Conservation (phyloP, 1,139 yeast species). For the Zygoascus sp. region DNA sequence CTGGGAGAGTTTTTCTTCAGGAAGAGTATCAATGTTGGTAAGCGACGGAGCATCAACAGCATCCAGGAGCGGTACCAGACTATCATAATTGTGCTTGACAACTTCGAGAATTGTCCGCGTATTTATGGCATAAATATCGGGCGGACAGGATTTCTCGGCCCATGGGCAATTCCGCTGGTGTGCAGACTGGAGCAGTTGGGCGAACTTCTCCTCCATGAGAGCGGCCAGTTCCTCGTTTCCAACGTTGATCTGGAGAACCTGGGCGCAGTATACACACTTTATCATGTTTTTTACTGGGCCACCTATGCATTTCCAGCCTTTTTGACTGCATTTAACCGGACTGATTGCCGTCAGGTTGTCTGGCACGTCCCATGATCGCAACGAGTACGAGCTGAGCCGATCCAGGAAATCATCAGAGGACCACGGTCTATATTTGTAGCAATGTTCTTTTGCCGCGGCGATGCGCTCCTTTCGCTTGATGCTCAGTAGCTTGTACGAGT, state of each 20-base stretch:
- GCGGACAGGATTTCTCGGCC: conserved; percentile 4
- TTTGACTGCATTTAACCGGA: conserved; percentile 11
- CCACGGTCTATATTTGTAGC: conserved; percentile 14
- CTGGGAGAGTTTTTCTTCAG: neutral
- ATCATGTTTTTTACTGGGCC: conserved; percentile 7
- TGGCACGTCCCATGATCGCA: conserved; percentile 13
- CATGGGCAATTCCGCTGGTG: conserved; percentile 12
- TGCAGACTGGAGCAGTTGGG: neutral
- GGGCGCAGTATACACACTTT: conserved; percentile 14
- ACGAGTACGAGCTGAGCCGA: conserved; percentile 14
- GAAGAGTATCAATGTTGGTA: neutral
- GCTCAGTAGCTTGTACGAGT: conserved; percentile 4
- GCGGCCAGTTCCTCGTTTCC: conserved; percentile 6
- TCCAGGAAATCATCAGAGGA: conserved; percentile 13
- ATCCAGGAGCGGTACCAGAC: neutral
- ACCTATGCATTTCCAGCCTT: conserved; percentile 13
- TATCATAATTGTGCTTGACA: neutral
- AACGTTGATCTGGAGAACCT: conserved; percentile 3
- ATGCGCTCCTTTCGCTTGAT: neutral
- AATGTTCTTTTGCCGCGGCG: neutral
- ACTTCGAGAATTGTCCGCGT: neutral
- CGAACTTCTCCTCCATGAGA: conserved; percentile 4
- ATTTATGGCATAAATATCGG: conserved; percentile 2
- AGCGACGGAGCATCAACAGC: neutral
- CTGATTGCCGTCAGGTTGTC: conserved; percentile 1